phyloP scores from a whole-genome alignment of 1,139 yeast genomes.

The Sugiyamaella xylanicola region DNA sequence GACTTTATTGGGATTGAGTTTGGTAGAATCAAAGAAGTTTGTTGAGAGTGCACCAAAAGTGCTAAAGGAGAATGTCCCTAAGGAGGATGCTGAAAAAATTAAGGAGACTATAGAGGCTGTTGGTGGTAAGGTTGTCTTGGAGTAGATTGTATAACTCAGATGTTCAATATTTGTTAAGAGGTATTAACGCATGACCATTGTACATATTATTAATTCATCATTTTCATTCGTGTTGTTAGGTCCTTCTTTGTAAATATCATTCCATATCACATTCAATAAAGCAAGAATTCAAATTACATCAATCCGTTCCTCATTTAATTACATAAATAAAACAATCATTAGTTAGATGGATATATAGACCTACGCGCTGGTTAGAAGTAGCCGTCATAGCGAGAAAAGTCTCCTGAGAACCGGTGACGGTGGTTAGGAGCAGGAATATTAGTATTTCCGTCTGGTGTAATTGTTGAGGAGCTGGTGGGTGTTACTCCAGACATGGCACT shows the following conservation, averaged over 20 bases:
- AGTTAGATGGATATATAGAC: too few relatives aligned
- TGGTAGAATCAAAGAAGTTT: constrained; percentile 96
- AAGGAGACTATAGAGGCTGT: constrained; percentile 89
- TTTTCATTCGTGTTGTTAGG: neutral
- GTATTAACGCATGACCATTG: neutral
- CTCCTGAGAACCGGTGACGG: constrained; percentile 14
- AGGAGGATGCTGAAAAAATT: constrained; percentile 90
- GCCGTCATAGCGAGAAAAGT: constrained; percentile 18
- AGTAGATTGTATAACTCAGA: constrained; percentile 54
- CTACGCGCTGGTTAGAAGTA: too few relatives aligned
- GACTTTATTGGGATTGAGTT: constrained; percentile 83
- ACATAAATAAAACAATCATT: too few relatives aligned
- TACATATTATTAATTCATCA: neutral
- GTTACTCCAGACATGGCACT: neutral
- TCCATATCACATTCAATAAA: neutral
- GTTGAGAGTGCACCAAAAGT: constrained; percentile 98
- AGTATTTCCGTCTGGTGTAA: too few relatives aligned
- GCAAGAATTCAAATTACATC: too few relatives aligned
- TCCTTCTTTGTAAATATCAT: neutral
- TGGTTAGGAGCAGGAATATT: neutral
- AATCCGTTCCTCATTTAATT: too few relatives aligned
- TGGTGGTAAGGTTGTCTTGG: constrained; percentile 91
- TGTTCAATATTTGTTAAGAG: neutral
- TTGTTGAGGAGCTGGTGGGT: neutral
- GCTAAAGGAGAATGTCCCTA: constrained; percentile 79